Conservation (phyloP, 805 yeast species). For the Metschnikowia arizonensis region DNA sequence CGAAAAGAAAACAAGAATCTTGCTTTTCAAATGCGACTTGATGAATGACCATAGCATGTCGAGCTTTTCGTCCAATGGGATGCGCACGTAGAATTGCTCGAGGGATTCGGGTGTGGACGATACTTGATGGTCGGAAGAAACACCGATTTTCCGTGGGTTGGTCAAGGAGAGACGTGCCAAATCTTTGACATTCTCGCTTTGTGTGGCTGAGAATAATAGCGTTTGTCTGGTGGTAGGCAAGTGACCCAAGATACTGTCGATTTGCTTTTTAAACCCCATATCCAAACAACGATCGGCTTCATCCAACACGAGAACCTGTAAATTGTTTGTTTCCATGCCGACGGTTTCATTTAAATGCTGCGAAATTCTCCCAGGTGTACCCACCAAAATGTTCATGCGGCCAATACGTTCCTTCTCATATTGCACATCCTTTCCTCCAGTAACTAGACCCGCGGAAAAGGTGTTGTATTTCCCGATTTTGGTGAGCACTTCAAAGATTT, state of each 20-base stretch:
- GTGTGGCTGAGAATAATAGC: constrained; percentile 82
- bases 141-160: constrained; percentile 49
- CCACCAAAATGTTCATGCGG: constrained; percentile 75
- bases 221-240: constrained; percentile 83
- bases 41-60: constrained; percentile 84
- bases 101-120: constrained; percentile 77
- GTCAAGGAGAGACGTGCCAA: constrained; percentile 74
- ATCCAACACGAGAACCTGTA: constrained; percentile 78
- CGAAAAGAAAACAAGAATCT: constrained; percentile 78
- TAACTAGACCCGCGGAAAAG: constrained; percentile 85
- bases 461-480: constrained; percentile 71
- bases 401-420: constrained; percentile 78
- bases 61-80: constrained; percentile 73
- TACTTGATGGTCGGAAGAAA: constrained; percentile 42
- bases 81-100: constrained; percentile 75
- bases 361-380: constrained; percentile 87
- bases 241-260: constrained; percentile 75
- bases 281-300: constrained; percentile 92
- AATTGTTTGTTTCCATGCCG: constrained; percentile 67
- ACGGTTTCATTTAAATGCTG: constrained; percentile 91
- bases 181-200: constrained; percentile 75
- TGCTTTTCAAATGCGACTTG: constrained; percentile 74
- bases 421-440: constrained; percentile 87
- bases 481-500: constrained; percentile 81
- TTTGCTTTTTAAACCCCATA: constrained; percentile 84